Evolutionary conservation across 2,329 filamentous ascomycete genomes (phyloP), one percentile per base, ranked within the genome.

Genomic region (Fusarium sp.): DNA sequence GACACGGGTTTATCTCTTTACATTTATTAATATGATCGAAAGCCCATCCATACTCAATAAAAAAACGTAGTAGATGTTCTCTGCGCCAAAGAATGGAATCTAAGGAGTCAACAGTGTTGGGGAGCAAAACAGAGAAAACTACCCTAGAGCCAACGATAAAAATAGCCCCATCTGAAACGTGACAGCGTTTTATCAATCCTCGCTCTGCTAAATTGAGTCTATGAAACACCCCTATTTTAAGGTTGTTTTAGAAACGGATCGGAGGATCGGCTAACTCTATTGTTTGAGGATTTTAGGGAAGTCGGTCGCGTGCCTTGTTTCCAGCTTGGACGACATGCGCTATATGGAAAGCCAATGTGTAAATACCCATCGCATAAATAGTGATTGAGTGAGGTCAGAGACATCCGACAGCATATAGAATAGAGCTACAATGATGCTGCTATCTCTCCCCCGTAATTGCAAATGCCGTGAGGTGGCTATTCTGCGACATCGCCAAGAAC

Each of bases 21-120:
- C 9, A 38, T n/a, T n/a, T 18, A n/a, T 18, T n/a, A 2, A 18
- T 38, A 10, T 18, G 2, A 18, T 40, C 36, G 9, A 40, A 40
- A n/a, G 0, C 5, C 8, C 18, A n/a, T 10, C 18, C 4, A 9
- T 10, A 38, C 7, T n/a, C 16, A 0, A 4, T n/a, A 36, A 0
- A n/a, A 11, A n/a, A 40, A 40, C 9, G 18, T 10, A 40, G 18
- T 2, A n/a, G 18, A 40, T 11, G 10, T 6, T 40, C 2, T 40
- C n/a, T 40, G 10, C n/a, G n/a, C 18, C 5, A 40, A 40, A n/a
- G 18, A 40, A 40, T 40, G 8, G 18, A n/a, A 6, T 40, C 38
- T 40, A n/a, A 40, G 20, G 38, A 40, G 38, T 20, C 5, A 11
- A n/a, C 18, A 40, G 2, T 40, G 10, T n/a, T 40, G 18, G 5